These are phyloP conservation scores for Onygenales sp. DNA, from an alignment of 2,329 filamentous ascomycete genomes.

Conservation along the genomic window DNA sequence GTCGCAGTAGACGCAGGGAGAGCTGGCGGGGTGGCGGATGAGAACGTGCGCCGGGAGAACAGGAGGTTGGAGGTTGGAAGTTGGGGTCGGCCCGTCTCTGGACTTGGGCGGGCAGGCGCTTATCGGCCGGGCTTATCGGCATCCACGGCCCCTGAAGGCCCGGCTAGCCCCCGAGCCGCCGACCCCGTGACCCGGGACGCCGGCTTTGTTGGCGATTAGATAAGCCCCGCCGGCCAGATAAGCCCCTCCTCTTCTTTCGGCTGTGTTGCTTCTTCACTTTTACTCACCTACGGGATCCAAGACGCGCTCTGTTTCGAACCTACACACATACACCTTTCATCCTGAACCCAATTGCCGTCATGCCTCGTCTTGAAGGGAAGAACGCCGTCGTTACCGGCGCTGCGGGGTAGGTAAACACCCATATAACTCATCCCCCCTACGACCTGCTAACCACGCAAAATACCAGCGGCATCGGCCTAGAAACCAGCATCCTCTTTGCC, in stretches of 20 bases:
- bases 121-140: too few species aligned
- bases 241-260: not conserved
- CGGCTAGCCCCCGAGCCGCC: too few species aligned
- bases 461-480: slow-evolving; percentile 72
- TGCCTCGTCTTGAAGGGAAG: slow-evolving; percentile 50
- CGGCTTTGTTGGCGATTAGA: too few species aligned
- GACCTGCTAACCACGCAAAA: not conserved
- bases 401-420: slow-evolving; percentile 56
- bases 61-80: not conserved
- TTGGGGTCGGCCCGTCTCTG: not conserved
- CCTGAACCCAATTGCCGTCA: not conserved
- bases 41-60: too few species aligned
- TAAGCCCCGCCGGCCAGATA: too few species aligned
- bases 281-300: not conserved
- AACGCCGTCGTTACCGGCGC: slow-evolving; percentile 74
- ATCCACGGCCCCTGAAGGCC: too few species aligned
- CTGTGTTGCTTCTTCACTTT: not conserved
- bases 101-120: too few species aligned
- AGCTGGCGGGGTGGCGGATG: not conserved
- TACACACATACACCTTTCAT: not conserved
- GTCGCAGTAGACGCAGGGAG: not conserved
- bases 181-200: too few species aligned
- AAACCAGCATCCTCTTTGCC: slow-evolving; percentile 82
- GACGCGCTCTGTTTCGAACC: not conserved
- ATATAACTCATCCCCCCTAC: not conserved